Conservation (phyloP, 257 asterid species). For the Nicotiana sylvestris region DNA sequence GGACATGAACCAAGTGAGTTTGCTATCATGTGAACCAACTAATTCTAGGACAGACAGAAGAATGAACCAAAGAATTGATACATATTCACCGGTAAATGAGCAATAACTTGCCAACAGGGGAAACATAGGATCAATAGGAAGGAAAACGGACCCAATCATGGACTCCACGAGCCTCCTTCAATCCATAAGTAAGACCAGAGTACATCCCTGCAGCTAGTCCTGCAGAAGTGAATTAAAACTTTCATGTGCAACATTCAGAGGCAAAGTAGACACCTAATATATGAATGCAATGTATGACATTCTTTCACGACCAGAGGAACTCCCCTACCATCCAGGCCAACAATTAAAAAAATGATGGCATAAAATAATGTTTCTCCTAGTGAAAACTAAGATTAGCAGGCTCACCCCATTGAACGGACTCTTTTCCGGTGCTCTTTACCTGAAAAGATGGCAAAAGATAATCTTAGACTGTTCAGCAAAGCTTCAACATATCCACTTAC, state of each 20-base stretch:
- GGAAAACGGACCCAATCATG: slow-evolving; percentile 70
- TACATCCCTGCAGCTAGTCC: slow-evolving; percentile 92
- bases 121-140: neutral
- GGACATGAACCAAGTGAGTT: neutral
- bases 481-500: neutral
- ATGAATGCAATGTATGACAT: neutral
- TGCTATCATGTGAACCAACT: neutral
- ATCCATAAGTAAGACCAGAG: slow-evolving; percentile 80
- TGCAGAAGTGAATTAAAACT: slow-evolving; percentile 15
- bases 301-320: neutral
- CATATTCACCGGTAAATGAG: neutral
- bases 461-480: neutral
- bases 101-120: neutral
- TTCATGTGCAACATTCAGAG: neutral
- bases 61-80: neutral
- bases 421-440: slow-evolving; percentile 89
- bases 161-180: slow-evolving; percentile 81
- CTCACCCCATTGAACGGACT: slow-evolving; percentile 93
- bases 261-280: neutral
- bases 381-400: no score
- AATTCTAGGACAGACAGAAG: neutral
- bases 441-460: slow-evolving; percentile 8
- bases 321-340: neutral
- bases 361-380: no score
- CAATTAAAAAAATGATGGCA: no score